Conservation (phyloP, 2,329 filamentous ascomycete species). For the Xylaria hypoxylon region DNA sequence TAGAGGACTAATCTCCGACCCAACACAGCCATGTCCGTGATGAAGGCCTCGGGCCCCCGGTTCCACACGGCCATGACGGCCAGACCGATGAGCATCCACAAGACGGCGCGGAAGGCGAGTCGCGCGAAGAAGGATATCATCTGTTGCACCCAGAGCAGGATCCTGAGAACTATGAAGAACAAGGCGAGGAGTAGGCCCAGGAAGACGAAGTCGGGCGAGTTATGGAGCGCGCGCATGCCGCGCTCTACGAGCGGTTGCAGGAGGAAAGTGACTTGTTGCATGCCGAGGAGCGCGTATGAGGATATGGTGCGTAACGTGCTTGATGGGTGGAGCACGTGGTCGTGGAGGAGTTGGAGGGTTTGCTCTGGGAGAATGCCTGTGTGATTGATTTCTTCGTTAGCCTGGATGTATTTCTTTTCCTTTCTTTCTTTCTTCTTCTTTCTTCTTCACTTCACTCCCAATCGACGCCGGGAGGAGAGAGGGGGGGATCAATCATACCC, state of each 20-base stretch:
- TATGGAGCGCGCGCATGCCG: conserved; percentile 51
- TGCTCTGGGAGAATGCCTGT: conserved; percentile 59
- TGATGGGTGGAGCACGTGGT: conserved; percentile 60
- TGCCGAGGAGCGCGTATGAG: conserved; percentile 50
- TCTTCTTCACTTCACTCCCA: not conserved
- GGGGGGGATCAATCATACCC: conserved; percentile 41
- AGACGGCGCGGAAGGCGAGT: conserved; percentile 70
- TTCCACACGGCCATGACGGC: conserved; percentile 70
- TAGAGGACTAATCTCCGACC: conserved; percentile 60
- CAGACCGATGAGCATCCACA: conserved; percentile 71
- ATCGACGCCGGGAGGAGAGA: not conserved
- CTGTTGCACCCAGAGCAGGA: conserved; percentile 77
- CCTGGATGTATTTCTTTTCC: not conserved
- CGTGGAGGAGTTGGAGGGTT: conserved; percentile 57
- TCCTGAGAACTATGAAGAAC: conserved; percentile 70
- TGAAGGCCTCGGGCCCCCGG: conserved; percentile 73
- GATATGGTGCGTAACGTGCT: conserved; percentile 59
- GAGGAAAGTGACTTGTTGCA: conserved; percentile 42
- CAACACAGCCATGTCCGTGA: conserved; percentile 66
- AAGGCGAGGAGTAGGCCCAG: conserved; percentile 63
- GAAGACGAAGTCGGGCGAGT: conserved; percentile 58
- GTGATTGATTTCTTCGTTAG: conserved; percentile 17
- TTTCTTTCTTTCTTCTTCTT: not conserved
- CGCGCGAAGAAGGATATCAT: conserved; percentile 81
- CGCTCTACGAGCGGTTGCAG: conserved; percentile 58